phyloP scores from a whole-genome alignment of 306 rosid genomes.

The Abrus pulchellus region DNA sequence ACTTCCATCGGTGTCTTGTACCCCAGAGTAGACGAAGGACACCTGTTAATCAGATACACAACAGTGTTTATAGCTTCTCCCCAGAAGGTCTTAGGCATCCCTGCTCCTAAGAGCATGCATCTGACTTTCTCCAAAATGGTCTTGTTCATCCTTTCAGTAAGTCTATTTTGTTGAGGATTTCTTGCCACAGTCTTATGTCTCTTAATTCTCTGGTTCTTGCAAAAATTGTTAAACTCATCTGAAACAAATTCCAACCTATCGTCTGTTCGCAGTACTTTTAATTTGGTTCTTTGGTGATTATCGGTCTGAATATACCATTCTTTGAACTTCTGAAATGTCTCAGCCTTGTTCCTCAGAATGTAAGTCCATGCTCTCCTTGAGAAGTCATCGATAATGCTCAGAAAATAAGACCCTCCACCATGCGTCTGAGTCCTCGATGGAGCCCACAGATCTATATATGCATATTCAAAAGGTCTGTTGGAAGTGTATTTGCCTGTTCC shows the following conservation, averaged over 20 bases:
- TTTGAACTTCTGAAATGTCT: no score
- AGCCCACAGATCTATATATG: neutral
- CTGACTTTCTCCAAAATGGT: neutral
- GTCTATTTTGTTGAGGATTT: neutral
- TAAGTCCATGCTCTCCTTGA: neutral
- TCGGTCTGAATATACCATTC: neutral
- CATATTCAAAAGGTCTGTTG: neutral
- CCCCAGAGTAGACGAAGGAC: neutral
- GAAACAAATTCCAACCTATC: no score
- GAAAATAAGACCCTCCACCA: neutral
- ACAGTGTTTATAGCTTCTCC: no score
- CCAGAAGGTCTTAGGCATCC: neutral
- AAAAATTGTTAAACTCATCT: no score
- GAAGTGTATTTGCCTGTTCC: neutral
- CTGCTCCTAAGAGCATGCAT: neutral
- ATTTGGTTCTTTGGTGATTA: neutral
- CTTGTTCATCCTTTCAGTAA: neutral
- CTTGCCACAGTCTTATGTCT: no score
- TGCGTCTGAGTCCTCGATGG: neutral
- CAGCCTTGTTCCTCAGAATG: neutral
- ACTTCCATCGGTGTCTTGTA: neutral
- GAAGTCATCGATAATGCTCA: neutral
- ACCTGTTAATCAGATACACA: neutral
- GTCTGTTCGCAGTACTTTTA: neutral
- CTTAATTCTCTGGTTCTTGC: no score